Base-by-base conservation (phyloP, 2,329 filamentous ascomycete species). In the Pseudohalonectria lignicola region DNA sequence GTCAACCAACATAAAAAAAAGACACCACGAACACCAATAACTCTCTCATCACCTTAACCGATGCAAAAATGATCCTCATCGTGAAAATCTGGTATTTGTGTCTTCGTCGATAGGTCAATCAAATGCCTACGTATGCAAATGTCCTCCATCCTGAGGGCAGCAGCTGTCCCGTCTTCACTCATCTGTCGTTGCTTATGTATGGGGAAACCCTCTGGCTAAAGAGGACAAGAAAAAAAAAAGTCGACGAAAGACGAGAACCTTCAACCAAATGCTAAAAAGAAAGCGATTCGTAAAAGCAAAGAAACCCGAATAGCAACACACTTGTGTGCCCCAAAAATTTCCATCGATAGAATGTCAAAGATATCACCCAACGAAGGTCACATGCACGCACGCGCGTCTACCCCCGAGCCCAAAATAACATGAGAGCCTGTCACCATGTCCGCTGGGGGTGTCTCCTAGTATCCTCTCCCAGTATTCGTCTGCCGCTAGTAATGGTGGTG, bases 21-120 rank as follows among this genome's bases (percentile, higher is more conserved):
- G n/a, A n/a, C n/a, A n/a, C n/a, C n/a, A n/a, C n/a, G n/a, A n/a
- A n/a, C n/a, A n/a, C n/a, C n/a, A n/a, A n/a, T n/a, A n/a, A n/a
- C n/a, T n/a, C n/a, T n/a, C n/a, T n/a, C n/a, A n/a, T n/a, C n/a
- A 39, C 36, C 37, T 41, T 20, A 37, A 39, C 37, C 15, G 31
- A 25, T 12, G 17, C 4, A 15, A 12, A 8, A 15, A 18, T 34
- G n/a, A n/a, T n/a, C n/a, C n/a, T n/a, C n/a, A n/a, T n/a, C n/a
- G n/a, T n/a, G n/a, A n/a, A n/a, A n/a, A n/a, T n/a, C n/a, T n/a
- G n/a, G n/a, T n/a, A n/a, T n/a, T n/a, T n/a, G 12, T 26, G 23
- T 26, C 12, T 31, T 31, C 13, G 7, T 31, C 17, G 8, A 8
- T n/a, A 31, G 30, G 17, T 31, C 13, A 7, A 8, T 26, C 23